Evolutionary conservation across 1,284 basidiomycete genomes (phyloP).

Genomic region (Ustilago bromivora): DNA sequence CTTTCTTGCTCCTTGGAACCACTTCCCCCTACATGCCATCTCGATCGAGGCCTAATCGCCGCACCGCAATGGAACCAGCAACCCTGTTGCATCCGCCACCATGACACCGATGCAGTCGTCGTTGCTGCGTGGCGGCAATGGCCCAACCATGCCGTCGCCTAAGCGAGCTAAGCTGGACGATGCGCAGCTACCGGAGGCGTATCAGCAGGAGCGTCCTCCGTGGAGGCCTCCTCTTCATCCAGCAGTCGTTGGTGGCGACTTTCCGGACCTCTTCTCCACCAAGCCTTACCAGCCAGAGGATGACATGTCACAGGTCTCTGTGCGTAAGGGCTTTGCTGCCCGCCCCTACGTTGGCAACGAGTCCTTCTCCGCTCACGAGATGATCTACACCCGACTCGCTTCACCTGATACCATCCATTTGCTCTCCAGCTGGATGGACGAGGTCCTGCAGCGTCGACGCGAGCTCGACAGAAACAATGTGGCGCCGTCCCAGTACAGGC

Average conservation of each 20-base stretch:
- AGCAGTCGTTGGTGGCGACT: conserved; percentile 21
- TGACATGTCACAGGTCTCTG: conserved; percentile 79
- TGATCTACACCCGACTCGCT: conserved; percentile 72
- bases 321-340: conserved; percentile 82
- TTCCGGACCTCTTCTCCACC: conserved; percentile 85
- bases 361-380: conserved; percentile 74
- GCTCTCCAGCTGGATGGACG: conserved; percentile 53
- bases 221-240: conserved; percentile 65
- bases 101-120: conserved; percentile 27
- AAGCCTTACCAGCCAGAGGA: conserved; percentile 87
- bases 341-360: conserved; percentile 71
- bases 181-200: conserved; percentile 34
- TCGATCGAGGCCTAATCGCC: background rate
- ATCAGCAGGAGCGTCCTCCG: conserved; percentile 51
- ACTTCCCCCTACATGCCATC: no score
- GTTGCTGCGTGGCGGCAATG: conserved; percentile 18
- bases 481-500: conserved; percentile 36
- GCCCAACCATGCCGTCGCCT: conserved; percentile 1
- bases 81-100: background rate
- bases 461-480: conserved; percentile 28
- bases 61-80: background rate
- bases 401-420: conserved; percentile 42
- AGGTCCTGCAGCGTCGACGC: conserved; percentile 47
- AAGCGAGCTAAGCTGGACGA: conserved; percentile 28
- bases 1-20: no score